Evolutionary conservation across 495 filamentous ascomycete species (phyloP).

Genomic region (Xylaria scruposa): DNA sequence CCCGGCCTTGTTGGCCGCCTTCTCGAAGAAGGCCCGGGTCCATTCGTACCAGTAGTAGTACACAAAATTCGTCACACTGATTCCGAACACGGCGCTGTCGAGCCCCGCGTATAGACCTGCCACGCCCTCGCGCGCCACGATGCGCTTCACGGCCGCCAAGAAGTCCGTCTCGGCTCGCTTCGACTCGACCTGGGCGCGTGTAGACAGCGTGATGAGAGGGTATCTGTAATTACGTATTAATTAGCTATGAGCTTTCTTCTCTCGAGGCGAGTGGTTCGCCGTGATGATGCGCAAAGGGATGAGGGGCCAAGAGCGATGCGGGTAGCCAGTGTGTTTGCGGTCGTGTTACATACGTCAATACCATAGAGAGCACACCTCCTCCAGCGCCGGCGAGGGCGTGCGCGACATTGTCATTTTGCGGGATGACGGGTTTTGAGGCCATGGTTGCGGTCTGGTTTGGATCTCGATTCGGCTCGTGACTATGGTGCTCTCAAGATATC

Average conservation of each 20-base stretch:
- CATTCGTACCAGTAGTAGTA: constrained; percentile 99
- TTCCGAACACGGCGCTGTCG: constrained; percentile 92
- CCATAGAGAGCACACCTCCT: constrained; percentile 93
- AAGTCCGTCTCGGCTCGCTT: constrained; percentile 85
- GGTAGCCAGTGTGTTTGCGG: background rate
- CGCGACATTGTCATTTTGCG: constrained; percentile 89
- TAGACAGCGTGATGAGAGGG: constrained; percentile 96
- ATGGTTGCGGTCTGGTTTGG: constrained; percentile 34
- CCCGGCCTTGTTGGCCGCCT: constrained; percentile 75
- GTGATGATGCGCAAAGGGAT: background rate
- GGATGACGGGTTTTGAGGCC: constrained; percentile 53
- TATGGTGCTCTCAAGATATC: background rate
- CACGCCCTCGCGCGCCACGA: constrained; percentile 89
- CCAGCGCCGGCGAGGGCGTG: constrained; percentile 88
- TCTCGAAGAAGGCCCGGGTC: constrained; percentile 88
- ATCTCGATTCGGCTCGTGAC: background rate
- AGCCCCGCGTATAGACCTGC: constrained; percentile 87
- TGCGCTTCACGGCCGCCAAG: constrained; percentile 79
- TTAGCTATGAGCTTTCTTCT: constrained; percentile 1
- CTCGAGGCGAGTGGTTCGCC: background rate
- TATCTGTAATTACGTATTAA: constrained; percentile 61
- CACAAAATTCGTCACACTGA: constrained; percentile 98
- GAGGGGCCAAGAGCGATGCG: background rate
- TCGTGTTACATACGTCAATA: constrained; percentile 71
- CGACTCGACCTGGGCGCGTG: constrained; percentile 96